phyloP scores from a whole-genome alignment of 1,139 yeast species.

The Suhomyces panamericanus region DNA sequence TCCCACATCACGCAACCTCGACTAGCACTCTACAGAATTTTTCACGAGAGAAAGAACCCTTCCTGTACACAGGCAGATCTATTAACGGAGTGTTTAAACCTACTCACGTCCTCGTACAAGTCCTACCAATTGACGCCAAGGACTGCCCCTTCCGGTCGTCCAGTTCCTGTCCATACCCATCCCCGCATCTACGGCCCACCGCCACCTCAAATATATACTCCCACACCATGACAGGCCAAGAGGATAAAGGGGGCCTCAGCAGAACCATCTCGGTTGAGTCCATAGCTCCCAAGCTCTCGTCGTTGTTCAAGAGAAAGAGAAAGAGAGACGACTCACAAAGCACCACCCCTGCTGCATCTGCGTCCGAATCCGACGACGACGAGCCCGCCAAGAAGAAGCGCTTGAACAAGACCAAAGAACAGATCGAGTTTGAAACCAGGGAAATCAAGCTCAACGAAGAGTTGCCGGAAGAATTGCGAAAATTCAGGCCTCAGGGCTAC shows the following conservation, averaged over 20 bases:
- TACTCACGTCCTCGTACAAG: background rate
- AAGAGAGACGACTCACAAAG: conserved; percentile 19
- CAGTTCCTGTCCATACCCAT: background rate
- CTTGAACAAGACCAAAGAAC: conserved; percentile 27
- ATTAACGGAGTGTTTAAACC: background rate
- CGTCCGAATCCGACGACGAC: conserved; percentile 18
- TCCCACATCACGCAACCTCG: conserved; percentile 1
- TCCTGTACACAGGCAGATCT: conserved; percentile 3
- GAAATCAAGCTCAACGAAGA: conserved; percentile 59
- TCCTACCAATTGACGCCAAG: background rate
- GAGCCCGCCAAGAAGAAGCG: conserved; percentile 14
- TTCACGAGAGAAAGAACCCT: background rate
- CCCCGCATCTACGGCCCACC: background rate
- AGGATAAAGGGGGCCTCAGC: conserved; percentile 7
- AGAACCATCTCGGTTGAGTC: conserved; percentile 46
- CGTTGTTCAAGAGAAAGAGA: conserved; percentile 42
- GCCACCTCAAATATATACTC: background rate
- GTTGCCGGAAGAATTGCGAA: conserved; percentile 63
- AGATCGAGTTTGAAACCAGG: conserved; percentile 43
- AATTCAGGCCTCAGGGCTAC: conserved; percentile 70
- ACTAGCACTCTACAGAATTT: background rate
- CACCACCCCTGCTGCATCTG: conserved; percentile 16
- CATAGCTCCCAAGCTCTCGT: conserved; percentile 39
- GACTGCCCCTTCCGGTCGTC: background rate
- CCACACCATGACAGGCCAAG: conserved; percentile 6